Base-by-base conservation (phyloP, 495 filamentous ascomycete genomes). In the Penicillium alfredii region DNA sequence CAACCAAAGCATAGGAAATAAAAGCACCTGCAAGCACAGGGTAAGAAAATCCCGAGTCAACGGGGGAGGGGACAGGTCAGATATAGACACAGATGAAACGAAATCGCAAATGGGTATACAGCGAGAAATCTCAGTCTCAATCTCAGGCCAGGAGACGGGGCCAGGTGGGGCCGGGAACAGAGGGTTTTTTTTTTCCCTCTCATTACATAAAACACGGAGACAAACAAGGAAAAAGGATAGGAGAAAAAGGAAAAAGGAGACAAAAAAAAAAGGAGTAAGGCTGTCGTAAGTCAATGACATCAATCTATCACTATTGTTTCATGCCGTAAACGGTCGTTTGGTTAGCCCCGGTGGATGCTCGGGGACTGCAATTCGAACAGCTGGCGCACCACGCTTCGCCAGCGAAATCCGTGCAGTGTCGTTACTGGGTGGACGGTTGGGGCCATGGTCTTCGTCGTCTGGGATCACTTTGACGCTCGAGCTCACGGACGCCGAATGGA, bases 401-500 rank as follows among this genome's bases (percentile, higher is more conserved):
- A 42, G 18, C 7, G 43, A 34, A 21, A 56, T 53, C 5, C 36
- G 44, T 6, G 53, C 53, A 4, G 62, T 66, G 10, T 49, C 54
- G 31, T 63, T 62, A 25, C 40, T 41, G 1, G 51, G 55, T 15
- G 32, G 40, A 7, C 33, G 37, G 17, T 43, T 26, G 3, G 43
- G 48, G 35, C 41, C 28, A 22, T 51, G 40, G 9, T 43, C 49
- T 10, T 58, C 69, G 7, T 64, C 57, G 28, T 75, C 64, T 3
- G 76, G 73, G 6, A 68, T 53, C 13, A 78, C 71, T 31, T 66
- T 56, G 21, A 77, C 56, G 30, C 58, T 75, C 10, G 65, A 67
- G 33, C 68, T 72, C 37, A 81, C 66, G 8, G 68, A 64, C 4
- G 66, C 69, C 1, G 69, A 72, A 44, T 79, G 68, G 31, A 78